phyloP scores from a whole-genome alignment of 2,329 filamentous ascomycete genomes.

The Periconia macrospinosa region DNA sequence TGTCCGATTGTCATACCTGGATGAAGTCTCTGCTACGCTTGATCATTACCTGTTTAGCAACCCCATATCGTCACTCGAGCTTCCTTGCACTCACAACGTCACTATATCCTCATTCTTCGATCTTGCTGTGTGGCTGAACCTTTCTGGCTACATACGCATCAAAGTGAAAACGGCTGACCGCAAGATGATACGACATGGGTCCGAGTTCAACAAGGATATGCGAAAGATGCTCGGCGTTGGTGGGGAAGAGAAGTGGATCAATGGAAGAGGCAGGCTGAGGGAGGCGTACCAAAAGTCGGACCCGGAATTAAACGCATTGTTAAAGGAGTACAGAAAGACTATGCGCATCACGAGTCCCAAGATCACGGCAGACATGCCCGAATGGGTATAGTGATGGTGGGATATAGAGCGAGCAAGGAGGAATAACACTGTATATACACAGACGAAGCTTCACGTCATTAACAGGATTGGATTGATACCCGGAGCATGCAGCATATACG shows the following conservation, averaged over 20 bases:
- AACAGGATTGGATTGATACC: neutral
- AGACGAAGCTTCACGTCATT: neutral
- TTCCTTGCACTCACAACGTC: conserved; percentile 3
- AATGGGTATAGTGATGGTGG: conserved; percentile 14
- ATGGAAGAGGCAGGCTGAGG: conserved; percentile 15
- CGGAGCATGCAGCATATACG: neutral
- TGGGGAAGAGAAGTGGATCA: conserved; percentile 22
- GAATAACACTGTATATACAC: neutral
- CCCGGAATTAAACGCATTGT: conserved; percentile 15
- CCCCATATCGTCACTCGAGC: conserved; percentile 5
- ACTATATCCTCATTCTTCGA: conserved; percentile 19
- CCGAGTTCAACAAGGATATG: conserved; percentile 25
- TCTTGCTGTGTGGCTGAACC: conserved; percentile 26
- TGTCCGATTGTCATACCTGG: conserved; percentile 25
- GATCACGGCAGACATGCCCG: conserved; percentile 17
- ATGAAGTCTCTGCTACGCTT: conserved; percentile 20
- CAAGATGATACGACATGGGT: conserved; percentile 23
- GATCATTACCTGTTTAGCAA: conserved; percentile 16
- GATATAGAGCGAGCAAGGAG: too few relatives aligned
- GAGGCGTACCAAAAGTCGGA: conserved; percentile 14
- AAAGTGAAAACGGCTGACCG: conserved; percentile 22
- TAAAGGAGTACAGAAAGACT: conserved; percentile 28
- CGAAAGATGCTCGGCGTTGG: conserved; percentile 18
- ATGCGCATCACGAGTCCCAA: conserved; percentile 23
- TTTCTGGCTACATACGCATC: conserved; percentile 20